A percentile compares a stretch with the other conserved stretches of the same genome.
These are phyloP conservation scores for Polyporus arcularius DNA, from an alignment of 768 basidiomycete species.

Conservation along the genomic window DNA sequence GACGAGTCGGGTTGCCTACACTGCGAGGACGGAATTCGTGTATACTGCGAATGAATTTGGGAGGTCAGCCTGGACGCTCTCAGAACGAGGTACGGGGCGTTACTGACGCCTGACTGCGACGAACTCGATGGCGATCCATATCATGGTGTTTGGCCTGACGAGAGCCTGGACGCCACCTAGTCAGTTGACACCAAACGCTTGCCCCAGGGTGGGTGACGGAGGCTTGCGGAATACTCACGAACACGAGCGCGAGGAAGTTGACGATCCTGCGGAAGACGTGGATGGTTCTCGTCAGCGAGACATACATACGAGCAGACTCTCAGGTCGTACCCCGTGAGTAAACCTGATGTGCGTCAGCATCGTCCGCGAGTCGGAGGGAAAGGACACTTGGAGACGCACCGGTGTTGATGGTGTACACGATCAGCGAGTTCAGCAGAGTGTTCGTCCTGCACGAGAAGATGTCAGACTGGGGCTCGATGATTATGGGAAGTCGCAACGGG, in stretches of 20 bases:
- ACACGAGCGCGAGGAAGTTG: neutral
- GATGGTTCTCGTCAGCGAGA: no score
- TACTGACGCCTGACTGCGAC: neutral
- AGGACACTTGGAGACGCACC: neutral
- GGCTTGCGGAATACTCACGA: neutral
- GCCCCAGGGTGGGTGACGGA: neutral
- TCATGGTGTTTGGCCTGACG: neutral
- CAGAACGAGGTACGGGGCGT: neutral
- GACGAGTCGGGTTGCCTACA: neutral
- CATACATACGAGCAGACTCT: no score
- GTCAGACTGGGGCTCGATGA: neutral
- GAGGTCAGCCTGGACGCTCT: neutral
- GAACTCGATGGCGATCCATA: neutral
- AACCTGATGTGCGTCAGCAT: neutral
- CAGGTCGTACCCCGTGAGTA: neutral
- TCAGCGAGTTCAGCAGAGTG: neutral
- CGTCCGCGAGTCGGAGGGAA: neutral
- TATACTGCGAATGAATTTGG: neutral
- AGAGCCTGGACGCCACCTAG: neutral
- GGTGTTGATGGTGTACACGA: slow-evolving; percentile 1
- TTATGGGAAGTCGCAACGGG: no score
- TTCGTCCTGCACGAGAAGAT: neutral
- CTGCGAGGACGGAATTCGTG: slow-evolving; percentile 1
- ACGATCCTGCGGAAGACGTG: neutral
- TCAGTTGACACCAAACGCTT: no score